Percentiles rank a stretch among this genome's conserved stretches.
These are phyloP conservation scores for Macrophomina pseudophaseolina DNA, from an alignment of 2,329 filamentous ascomycete species.

Conservation along the genomic window DNA sequence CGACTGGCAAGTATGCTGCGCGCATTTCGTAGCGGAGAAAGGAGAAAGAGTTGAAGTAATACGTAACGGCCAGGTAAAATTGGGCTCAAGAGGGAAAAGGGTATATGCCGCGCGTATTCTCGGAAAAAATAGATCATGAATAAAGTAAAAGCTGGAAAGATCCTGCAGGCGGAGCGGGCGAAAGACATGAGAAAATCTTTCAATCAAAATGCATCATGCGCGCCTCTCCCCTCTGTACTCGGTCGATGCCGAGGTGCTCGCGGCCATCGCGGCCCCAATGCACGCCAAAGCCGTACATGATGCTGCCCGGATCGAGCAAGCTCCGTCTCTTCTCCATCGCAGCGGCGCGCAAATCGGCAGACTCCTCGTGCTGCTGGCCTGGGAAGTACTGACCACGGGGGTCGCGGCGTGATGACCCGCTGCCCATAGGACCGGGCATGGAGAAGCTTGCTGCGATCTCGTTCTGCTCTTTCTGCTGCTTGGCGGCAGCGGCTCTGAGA, in stretches of 20 bases:
- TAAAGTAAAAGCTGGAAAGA: background rate
- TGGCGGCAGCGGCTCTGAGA: conserved; percentile 21
- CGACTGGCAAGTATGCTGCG: no score
- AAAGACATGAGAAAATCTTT: background rate
- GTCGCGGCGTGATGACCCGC: background rate
- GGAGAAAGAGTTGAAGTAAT: background rate
- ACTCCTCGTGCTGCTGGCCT: background rate
- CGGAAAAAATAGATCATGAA: background rate
- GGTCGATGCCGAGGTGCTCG: conserved; percentile 65
- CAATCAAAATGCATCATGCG: conserved; percentile 30
- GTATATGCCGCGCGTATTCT: conserved; percentile 12
- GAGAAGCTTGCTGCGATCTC: conserved; percentile 18
- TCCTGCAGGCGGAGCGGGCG: background rate
- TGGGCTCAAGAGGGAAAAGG: background rate
- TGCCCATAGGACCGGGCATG: background rate
- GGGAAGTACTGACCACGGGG: conserved; percentile 6
- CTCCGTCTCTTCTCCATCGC: conserved; percentile 34
- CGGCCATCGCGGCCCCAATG: conserved; percentile 63
- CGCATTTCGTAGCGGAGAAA: no score
- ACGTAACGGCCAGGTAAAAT: background rate
- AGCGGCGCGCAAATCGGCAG: background rate
- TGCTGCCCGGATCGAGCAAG: conserved; percentile 39
- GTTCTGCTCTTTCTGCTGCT: conserved; percentile 17
- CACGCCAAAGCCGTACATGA: conserved; percentile 61
- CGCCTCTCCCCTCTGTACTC: conserved; percentile 44